A percentile compares a stretch with the other conserved stretches of the same genome.
phyloP scores from a whole-genome alignment of 1,284 basidiomycete species.

The Heliocybe sulcata region DNA sequence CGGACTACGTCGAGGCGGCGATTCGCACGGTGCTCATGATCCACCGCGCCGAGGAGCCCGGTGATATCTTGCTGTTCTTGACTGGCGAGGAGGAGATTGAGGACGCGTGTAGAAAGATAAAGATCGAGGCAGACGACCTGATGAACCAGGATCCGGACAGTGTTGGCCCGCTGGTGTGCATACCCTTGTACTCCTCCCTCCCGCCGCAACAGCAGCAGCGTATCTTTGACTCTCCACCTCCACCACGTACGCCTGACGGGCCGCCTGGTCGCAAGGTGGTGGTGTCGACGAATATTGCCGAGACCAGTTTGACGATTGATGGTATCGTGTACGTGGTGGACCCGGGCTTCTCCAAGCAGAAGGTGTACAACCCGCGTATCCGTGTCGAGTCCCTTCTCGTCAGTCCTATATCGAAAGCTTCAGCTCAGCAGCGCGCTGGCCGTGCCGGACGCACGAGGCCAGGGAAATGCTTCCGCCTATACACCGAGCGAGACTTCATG shows the following conservation, averaged over 20 bases:
- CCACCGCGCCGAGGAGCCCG: slow-evolving; percentile 91
- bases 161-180: slow-evolving; percentile 82
- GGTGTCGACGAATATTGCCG: slow-evolving; percentile 95
- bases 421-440: slow-evolving; percentile 93
- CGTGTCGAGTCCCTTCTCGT: slow-evolving; percentile 94
- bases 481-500: slow-evolving; percentile 98
- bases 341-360: slow-evolving; percentile 96
- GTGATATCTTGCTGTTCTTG: slow-evolving; percentile 92
- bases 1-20: slow-evolving; percentile 96
- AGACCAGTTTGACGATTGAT: slow-evolving; percentile 96
- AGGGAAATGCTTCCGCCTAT: slow-evolving; percentile 95
- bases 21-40: slow-evolving; percentile 98
- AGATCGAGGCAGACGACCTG: slow-evolving; percentile 81
- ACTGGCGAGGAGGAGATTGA: slow-evolving; percentile 99
- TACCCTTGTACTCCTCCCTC: slow-evolving; percentile 91
- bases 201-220: slow-evolving; percentile 92
- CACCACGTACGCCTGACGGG: slow-evolving; percentile 52
- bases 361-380: slow-evolving; percentile 95
- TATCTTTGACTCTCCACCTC: slow-evolving; percentile 88
- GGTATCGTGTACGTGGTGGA: slow-evolving; percentile 99
- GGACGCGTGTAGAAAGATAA: slow-evolving; percentile 92
- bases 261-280: slow-evolving; percentile 92
- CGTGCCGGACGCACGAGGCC: slow-evolving; percentile 94
- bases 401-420: slow-evolving; percentile 94
- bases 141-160: slow-evolving; percentile 61